Evolutionary conservation across 148 eudicot genomes (phyloP), one percentile per base, ranked within the genome.

Genomic region (Drosera capensis): DNA sequence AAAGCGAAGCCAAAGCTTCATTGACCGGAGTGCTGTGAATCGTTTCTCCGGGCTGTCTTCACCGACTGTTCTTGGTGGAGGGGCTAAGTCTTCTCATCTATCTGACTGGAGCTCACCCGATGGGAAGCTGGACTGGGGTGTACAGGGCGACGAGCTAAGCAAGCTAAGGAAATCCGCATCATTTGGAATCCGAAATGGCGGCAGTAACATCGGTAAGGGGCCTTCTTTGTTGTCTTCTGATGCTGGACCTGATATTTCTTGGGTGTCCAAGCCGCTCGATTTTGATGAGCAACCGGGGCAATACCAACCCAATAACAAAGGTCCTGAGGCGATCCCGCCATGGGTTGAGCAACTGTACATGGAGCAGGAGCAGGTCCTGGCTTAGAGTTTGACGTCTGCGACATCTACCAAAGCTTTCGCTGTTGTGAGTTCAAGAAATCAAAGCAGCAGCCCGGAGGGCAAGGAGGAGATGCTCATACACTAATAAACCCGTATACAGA

Each of bases 161-260:
- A 77, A 81, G 59, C 52, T 92, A 19, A 70, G 95, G 45, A 92
- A 85, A 58, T 78, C 94, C 3, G 82, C 95, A 20, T 90, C 99
- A 22, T 85, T 90, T 36, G 88, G 94, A 13, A 48, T 54, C 23
- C 54, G 95, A 59, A 74, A 59, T 67, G 60, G 51, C 36, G 63
- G 55, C 34, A 51, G 38, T 28, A 42, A 29, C 22, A 30, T 24
- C 1, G 20, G 46, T 25, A 56, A 59, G 5, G 52, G 50, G 14
- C 25, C 56, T 1, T 23, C 66, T 12, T 49, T 64, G 2, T 14
- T 39, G 24, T 35, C 6, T 11, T 3, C 40, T 25, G 7, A 48
- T 16, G 5, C 46, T 17, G 74, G 68, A 44, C 73, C 67, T 6
- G 80, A 71, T 46, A 68, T 68, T 43, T 64, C 74, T 20, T 73